phyloP scores from a whole-genome alignment of 768 basidiomycete species.

The Glaciozyma antarctica region DNA sequence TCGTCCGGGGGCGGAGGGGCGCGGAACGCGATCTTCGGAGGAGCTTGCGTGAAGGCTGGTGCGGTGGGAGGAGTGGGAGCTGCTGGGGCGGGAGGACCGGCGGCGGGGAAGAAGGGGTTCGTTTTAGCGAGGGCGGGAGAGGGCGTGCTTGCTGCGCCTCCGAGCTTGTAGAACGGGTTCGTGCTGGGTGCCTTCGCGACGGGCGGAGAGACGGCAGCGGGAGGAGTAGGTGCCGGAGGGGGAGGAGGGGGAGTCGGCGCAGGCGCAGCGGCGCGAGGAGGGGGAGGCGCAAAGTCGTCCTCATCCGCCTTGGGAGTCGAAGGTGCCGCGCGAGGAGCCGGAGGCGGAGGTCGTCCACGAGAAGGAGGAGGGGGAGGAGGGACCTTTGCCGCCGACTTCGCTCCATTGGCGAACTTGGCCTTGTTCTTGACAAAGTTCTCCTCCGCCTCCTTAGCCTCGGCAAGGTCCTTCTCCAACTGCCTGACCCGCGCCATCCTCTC shows the following conservation, averaged over 20 bases:
- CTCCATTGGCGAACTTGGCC: slow-evolving; percentile 16
- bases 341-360: slow-evolving; percentile 4
- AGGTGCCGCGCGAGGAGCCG: slow-evolving; percentile 35
- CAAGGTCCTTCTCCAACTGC: slow-evolving; percentile 46
- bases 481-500: slow-evolving; percentile 50
- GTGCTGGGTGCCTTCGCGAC: slow-evolving; percentile 51
- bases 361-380: slow-evolving; percentile 23
- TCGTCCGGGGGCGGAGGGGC: slow-evolving; percentile 36
- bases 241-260: slow-evolving; percentile 35
- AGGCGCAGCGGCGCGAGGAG: slow-evolving; percentile 23
- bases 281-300: slow-evolving; percentile 35
- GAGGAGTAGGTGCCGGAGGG: slow-evolving; percentile 32
- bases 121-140: slow-evolving; percentile 37
- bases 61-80: slow-evolving; percentile 36
- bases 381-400: slow-evolving; percentile 22
- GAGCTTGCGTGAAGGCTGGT: slow-evolving; percentile 31
- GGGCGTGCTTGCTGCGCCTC: slow-evolving; percentile 41
- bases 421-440: slow-evolving; percentile 39
- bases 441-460: slow-evolving; percentile 52
- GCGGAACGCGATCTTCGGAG: slow-evolving; percentile 30
- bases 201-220: slow-evolving; percentile 39
- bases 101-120: slow-evolving; percentile 40
- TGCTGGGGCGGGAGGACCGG: slow-evolving; percentile 17
- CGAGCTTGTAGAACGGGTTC: slow-evolving; percentile 71
- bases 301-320: slow-evolving; percentile 13